phyloP scores from a whole-genome alignment of 768 basidiomycete genomes.

The Strobilomyces dryophilus region DNA sequence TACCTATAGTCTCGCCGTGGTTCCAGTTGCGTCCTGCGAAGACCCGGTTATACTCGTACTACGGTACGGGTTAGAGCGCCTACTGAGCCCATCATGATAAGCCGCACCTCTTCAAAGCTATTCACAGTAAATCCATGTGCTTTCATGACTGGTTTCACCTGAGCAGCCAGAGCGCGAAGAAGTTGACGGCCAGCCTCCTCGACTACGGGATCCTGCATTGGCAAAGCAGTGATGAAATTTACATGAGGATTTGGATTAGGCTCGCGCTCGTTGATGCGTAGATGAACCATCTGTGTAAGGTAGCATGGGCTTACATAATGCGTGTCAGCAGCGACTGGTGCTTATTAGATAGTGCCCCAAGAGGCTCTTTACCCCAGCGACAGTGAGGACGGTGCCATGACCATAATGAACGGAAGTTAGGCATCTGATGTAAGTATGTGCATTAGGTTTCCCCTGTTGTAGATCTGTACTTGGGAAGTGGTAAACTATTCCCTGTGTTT shows the following conservation, averaged over 20 bases:
- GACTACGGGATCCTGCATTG: conserved; percentile 35
- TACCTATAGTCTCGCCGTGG: conserved; percentile 74
- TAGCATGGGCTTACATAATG: no score
- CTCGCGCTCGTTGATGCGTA: conserved; percentile 64
- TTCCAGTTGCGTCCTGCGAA: conserved; percentile 88
- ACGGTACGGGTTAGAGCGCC: conserved; percentile 1
- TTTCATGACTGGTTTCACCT: conserved; percentile 83
- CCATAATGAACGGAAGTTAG: no score
- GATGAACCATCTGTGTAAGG: conserved; percentile 52
- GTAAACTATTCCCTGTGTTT: no score
- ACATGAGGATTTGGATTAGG: conserved; percentile 71
- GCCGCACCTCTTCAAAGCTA: conserved; percentile 72
- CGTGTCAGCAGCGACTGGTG: no score
- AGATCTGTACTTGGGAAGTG: no score
- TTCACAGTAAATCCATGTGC: conserved; percentile 70
- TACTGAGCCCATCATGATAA: not conserved
- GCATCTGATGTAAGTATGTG: no score
- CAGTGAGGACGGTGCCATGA: no score
- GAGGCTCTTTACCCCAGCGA: no score
- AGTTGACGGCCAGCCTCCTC: conserved; percentile 68
- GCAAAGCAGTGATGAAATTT: conserved; percentile 70
- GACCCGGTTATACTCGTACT: conserved; percentile 78
- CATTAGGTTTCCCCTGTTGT: no score
- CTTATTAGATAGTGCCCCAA: no score
- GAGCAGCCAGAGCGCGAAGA: conserved; percentile 75